Conservation (phyloP, 371 early-diverging fungal species). For the Nematocida parisii region DNA sequence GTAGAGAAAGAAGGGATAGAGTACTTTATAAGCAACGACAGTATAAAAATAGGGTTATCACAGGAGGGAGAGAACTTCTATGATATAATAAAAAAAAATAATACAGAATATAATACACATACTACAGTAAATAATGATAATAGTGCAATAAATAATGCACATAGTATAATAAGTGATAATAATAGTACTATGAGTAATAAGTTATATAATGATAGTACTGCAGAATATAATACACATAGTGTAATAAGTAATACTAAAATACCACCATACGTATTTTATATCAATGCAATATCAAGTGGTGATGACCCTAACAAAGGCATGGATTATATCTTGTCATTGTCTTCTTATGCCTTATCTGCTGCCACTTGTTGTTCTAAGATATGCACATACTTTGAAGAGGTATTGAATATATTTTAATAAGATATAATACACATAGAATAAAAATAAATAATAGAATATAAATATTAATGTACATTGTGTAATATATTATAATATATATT, state of each 20-base stretch:
- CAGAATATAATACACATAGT: background rate
- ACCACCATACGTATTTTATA: slow-evolving; percentile 45
- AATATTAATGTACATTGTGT: no score
- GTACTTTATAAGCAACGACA: slow-evolving; percentile 82
- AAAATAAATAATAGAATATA: no score
- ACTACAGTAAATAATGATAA: background rate
- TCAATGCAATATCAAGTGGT: slow-evolving; percentile 46
- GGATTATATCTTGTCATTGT: slow-evolving; percentile 14
- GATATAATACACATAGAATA: background rate
- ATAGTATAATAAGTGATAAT: no score
- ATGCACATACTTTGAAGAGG: slow-evolving; percentile 27
- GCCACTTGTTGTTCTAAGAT: slow-evolving; percentile 56
- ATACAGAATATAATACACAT: background rate
- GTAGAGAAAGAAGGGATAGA: slow-evolving; percentile 89
- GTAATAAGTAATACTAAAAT: background rate
- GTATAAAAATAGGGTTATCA: slow-evolving; percentile 50
- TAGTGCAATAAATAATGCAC: background rate
- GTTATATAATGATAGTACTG: no score
- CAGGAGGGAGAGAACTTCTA: slow-evolving; percentile 54
- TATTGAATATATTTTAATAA: slow-evolving; percentile 44
- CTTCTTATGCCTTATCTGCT: slow-evolving; percentile 42
- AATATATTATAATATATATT: no score
- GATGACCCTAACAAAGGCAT: slow-evolving; percentile 39
- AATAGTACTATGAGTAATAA: no score
- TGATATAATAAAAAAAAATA: slow-evolving; percentile 1